Percentiles rank a stretch among this genome's conserved stretches.
Evolutionary conservation across 1,284 basidiomycete species (phyloP).

Genomic region (Malassezia equina): DNA sequence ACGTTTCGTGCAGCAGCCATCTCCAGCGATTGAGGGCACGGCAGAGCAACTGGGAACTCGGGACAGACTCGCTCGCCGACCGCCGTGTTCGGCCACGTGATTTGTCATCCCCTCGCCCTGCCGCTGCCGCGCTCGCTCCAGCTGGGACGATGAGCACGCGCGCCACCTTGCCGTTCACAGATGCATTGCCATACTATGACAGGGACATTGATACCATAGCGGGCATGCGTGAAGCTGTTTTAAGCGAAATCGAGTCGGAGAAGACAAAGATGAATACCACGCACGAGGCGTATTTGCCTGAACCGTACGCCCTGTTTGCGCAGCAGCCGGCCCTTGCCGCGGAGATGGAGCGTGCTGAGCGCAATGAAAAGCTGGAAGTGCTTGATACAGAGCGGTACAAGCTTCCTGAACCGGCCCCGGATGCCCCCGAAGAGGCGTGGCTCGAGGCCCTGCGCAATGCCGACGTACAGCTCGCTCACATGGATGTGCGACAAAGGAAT

Average conservation of each 20-base stretch:
- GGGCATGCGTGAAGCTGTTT: slow-evolving; percentile 61
- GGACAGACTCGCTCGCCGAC: neutral
- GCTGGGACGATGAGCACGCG: neutral
- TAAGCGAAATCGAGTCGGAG: slow-evolving; percentile 61
- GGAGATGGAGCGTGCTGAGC: slow-evolving; percentile 35
- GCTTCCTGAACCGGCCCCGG: slow-evolving; percentile 60
- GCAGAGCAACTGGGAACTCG: slow-evolving; percentile 2
- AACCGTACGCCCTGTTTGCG: slow-evolving; percentile 59
- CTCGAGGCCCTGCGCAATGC: slow-evolving; percentile 66
- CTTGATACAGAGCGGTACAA: slow-evolving; percentile 73
- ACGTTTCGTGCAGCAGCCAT: slow-evolving; percentile 18
- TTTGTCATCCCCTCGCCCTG: neutral
- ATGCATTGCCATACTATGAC: slow-evolving; percentile 88
- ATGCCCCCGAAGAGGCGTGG: slow-evolving; percentile 67
- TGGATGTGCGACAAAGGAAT: slow-evolving; percentile 63
- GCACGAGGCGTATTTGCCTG: slow-evolving; percentile 64
- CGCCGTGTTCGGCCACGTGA: neutral
- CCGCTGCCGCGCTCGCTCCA: neutral
- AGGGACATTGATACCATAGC: slow-evolving; percentile 73
- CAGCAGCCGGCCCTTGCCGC: slow-evolving; percentile 10
- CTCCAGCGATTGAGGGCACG: neutral
- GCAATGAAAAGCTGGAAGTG: slow-evolving; percentile 57
- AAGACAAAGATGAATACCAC: slow-evolving; percentile 52
- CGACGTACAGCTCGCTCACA: slow-evolving; percentile 77
- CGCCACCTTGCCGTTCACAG: slow-evolving; percentile 43